Evolutionary conservation across 192 early-diverging fungal species (phyloP).

Genomic region (Coemansia asiatica): DNA sequence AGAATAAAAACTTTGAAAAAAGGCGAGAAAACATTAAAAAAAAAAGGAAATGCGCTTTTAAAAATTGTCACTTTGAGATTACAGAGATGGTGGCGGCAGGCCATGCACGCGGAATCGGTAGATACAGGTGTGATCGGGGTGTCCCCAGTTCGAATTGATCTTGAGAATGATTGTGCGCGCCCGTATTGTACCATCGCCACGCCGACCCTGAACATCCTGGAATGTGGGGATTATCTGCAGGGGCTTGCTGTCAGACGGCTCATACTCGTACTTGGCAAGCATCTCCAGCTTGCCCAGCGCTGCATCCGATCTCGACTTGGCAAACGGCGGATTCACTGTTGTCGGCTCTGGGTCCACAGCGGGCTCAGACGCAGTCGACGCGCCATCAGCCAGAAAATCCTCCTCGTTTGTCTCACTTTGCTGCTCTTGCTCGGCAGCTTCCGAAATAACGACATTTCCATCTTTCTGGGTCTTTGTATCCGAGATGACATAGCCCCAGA

Average conservation of each 20-base stretch:
- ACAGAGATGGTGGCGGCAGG: conserved; percentile 18
- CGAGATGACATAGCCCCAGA: conserved; percentile 60
- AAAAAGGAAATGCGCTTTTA: background rate
- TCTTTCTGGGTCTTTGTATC: background rate
- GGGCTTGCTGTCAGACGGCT: conserved; percentile 39
- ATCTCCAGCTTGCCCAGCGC: conserved; percentile 18
- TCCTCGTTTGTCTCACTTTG: no score
- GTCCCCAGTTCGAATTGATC: conserved; percentile 70
- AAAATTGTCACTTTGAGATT: background rate
- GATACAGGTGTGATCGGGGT: conserved; percentile 68
- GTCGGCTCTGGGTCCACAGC: background rate
- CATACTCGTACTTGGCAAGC: conserved; percentile 52
- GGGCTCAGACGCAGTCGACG: background rate
- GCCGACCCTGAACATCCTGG: conserved; percentile 8
- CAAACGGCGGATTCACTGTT: conserved; percentile 29
- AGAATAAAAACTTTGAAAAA: background rate
- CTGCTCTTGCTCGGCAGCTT: background rate
- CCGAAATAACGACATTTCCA: background rate
- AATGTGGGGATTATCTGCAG: conserved; percentile 55
- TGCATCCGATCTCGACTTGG: conserved; percentile 13
- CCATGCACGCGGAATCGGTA: conserved; percentile 77
- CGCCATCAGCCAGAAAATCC: no score
- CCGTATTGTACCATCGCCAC: conserved; percentile 37
- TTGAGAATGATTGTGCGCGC: conserved; percentile 60
- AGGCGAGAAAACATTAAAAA: conserved; percentile 1